These are phyloP conservation scores for Phytopythium delawarense DNA, from an alignment of 352 stramenopile genomes.

Conservation along the genomic window DNA sequence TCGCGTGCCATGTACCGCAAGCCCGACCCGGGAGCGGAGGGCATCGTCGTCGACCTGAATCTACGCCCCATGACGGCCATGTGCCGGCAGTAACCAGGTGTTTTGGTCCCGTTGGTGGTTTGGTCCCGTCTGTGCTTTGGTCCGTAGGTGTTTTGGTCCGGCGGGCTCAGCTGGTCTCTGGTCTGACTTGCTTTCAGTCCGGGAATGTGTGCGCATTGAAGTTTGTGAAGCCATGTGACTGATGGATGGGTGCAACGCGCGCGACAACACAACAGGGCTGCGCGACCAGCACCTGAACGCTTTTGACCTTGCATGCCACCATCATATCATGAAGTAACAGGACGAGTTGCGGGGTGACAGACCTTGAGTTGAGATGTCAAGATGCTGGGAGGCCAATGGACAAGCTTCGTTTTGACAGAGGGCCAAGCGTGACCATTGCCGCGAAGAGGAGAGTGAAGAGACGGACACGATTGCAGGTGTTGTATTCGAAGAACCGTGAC, in stretches of 20 bases:
- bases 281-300: neutral
- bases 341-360: no score
- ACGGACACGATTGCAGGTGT: neutral
- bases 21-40: constrained; percentile 67
- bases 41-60: constrained; percentile 66
- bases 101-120: neutral
- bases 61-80: constrained; percentile 66
- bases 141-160: neutral
- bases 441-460: neutral
- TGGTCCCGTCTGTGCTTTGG: neutral
- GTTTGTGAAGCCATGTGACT: constrained; percentile 3
- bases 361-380: no score
- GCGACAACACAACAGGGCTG: neutral
- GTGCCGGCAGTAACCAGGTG: constrained; percentile 31
- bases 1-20: constrained; percentile 78
- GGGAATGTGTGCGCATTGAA: neutral
- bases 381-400: no score
- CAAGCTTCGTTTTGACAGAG: no score
- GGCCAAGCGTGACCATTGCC: neutral
- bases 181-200: neutral
- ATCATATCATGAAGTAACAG: neutral
- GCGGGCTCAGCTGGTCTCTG: neutral
- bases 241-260: neutral
- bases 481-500: neutral
- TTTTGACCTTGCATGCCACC: neutral